Percentiles rank a stretch among this genome's conserved stretches.
Evolutionary conservation across 257 asterid species (phyloP).

Genomic region (Solanum virginianum): DNA sequence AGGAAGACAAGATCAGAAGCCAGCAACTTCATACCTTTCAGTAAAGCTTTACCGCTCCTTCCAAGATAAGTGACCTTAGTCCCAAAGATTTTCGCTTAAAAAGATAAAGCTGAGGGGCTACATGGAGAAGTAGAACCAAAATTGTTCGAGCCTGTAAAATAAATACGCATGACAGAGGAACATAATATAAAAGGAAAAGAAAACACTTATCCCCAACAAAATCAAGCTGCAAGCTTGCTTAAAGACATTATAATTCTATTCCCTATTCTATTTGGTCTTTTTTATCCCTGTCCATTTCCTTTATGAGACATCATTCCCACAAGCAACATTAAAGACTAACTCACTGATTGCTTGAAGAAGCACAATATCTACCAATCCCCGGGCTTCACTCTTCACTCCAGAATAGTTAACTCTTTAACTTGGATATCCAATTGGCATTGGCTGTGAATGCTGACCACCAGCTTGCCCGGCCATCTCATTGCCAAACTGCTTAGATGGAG

Average conservation of each 20-base stretch:
- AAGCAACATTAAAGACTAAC: background rate
- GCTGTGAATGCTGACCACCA: background rate
- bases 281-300: background rate
- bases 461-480: background rate
- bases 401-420: background rate
- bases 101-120: background rate
- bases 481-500: background rate
- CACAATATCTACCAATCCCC: background rate
- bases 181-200: background rate
- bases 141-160: background rate
- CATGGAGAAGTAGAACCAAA: slow-evolving; percentile 10
- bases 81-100: background rate
- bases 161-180: background rate
- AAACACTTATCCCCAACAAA: slow-evolving; percentile 5
- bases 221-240: background rate
- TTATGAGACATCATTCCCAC: slow-evolving; percentile 2
- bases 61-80: background rate
- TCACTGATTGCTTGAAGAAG: background rate
- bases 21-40: background rate
- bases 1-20: background rate
- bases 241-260: slow-evolving; percentile 1
- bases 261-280: slow-evolving; percentile 1
- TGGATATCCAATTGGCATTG: background rate
- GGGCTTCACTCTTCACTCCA: background rate
- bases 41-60: background rate